Evolutionary conservation across 805 yeast genomes (phyloP).

Genomic region (Sugiyamaella americana): DNA sequence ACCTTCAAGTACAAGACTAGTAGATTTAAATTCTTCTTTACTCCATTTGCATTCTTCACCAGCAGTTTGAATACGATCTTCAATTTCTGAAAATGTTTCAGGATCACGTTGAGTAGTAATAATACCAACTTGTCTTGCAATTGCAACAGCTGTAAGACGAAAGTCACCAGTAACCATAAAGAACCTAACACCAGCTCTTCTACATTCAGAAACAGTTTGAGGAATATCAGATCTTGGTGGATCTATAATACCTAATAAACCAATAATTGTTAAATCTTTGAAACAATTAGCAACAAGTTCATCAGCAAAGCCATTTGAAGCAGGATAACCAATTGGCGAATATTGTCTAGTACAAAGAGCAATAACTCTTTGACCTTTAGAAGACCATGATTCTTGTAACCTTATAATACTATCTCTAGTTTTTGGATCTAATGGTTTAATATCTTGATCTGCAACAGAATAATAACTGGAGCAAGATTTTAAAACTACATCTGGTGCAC

Average conservation of each 20-base stretch:
- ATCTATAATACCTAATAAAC: slow-evolving; percentile 89
- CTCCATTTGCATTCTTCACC: slow-evolving; percentile 4
- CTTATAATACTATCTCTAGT: neutral
- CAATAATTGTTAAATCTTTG: slow-evolving; percentile 62
- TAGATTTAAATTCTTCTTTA: slow-evolving; percentile 1
- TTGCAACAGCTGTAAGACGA: slow-evolving; percentile 45
- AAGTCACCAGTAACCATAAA: slow-evolving; percentile 88
- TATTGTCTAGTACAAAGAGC: slow-evolving; percentile 9
- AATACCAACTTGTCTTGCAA: slow-evolving; percentile 52
- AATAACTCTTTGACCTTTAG: slow-evolving; percentile 17
- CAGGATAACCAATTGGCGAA: slow-evolving; percentile 4
- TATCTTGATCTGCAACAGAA: slow-evolving; percentile 2
- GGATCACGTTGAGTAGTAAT: slow-evolving; percentile 13
- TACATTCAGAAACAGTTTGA: slow-evolving; percentile 60
- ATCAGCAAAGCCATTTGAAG: slow-evolving; percentile 8
- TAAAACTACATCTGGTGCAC: slow-evolving; percentile 43
- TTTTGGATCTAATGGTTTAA: slow-evolving; percentile 5
- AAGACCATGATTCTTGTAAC: slow-evolving; percentile 15
- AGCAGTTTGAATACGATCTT: neutral
- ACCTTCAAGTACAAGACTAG: slow-evolving; percentile 14
- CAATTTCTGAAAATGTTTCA: slow-evolving; percentile 8
- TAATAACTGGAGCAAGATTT: slow-evolving; percentile 25
- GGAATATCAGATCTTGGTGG: slow-evolving; percentile 88
- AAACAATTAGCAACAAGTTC: slow-evolving; percentile 6
- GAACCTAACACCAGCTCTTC: slow-evolving; percentile 89